Percentiles rank a stretch among this genome's conserved stretches.
Evolutionary conservation across 2,329 filamentous ascomycete species (phyloP).

Genomic region (Cordyceps sp.): DNA sequence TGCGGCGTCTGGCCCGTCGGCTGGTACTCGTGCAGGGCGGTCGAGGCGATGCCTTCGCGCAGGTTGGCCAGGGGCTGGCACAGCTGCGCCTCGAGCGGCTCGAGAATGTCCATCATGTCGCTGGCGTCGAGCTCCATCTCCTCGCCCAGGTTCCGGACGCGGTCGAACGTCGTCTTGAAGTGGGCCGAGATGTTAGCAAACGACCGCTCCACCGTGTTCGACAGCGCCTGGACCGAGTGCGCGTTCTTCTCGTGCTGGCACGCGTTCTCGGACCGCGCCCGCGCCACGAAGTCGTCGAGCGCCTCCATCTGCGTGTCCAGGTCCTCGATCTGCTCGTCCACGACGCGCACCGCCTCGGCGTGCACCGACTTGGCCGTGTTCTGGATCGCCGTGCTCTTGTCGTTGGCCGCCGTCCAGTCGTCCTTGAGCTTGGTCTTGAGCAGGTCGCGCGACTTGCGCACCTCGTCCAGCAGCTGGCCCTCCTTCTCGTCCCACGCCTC

Average conservation of each 20-base stretch:
- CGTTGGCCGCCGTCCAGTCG: conserved; percentile 68
- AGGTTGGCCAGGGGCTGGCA: conserved; percentile 56
- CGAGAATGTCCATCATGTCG: conserved; percentile 43
- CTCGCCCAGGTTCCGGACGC: conserved; percentile 50
- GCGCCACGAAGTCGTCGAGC: conserved; percentile 76
- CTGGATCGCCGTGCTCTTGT: conserved; percentile 71
- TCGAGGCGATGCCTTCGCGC: conserved; percentile 47
- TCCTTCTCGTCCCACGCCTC: conserved; percentile 57
- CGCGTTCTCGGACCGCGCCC: conserved; percentile 66
- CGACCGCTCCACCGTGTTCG: conserved; percentile 52
- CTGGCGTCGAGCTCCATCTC: conserved; percentile 51
- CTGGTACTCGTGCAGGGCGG: conserved; percentile 60
- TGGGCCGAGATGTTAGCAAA: conserved; percentile 56
- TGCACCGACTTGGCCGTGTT: conserved; percentile 75
- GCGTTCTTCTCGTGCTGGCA: conserved; percentile 56
- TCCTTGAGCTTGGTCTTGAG: conserved; percentile 71
- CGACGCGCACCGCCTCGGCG: conserved; percentile 74
- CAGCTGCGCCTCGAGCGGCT: conserved; percentile 41
- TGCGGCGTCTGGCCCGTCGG: conserved; percentile 77
- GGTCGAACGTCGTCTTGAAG: conserved; percentile 50
- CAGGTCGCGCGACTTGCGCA: conserved; percentile 56
- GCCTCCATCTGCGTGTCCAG: conserved; percentile 79
- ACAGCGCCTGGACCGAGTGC: conserved; percentile 48
- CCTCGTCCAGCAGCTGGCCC: conserved; percentile 49
- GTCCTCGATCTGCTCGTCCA: conserved; percentile 75